Evolutionary conservation across 495 filamentous ascomycete species (phyloP), one percentile per base, ranked within the genome.

Genomic region (Lepraria neglecta): DNA sequence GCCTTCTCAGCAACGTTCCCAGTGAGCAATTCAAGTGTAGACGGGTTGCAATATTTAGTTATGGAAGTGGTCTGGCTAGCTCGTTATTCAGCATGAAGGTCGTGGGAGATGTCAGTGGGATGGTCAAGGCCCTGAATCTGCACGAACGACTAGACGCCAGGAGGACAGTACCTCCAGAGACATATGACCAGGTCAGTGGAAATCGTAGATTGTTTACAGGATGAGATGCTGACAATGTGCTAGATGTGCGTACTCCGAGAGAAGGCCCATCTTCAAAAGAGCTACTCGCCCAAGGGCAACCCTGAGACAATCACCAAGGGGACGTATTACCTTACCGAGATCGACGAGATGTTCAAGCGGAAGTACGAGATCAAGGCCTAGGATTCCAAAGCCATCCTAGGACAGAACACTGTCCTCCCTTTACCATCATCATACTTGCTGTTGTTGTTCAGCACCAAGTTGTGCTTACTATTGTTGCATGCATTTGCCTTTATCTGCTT

Each of bases 331-430:
- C 82, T 97, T 56, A 86, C 85, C 65, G 83, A 85, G 66, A 79
- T 98, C 42, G 92, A 98, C 67, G 90, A 91, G 68, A 95, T 96
- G 90, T 98, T 92, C 88, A 85, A 90, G 74, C 83, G 94, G 66
- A 81, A 79, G 64, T 97, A 98, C 77, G 79, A 80, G 62, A 74
- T 96, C 77, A 94, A 97, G 84, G 87, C 84, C 73, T 98, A 87
- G 78, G 67, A 12, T 6, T 30, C 17, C 21, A 27, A 10, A n/a
- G 51, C 40, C 19, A 1, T 28, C 15, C 15, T 9, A 42, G 14
- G 9, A 43, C 28, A 46, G 27, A 14, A 5, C 6, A 15, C 33
- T 30, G 28, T 35, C 5, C 30, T 54, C 51, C 51, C 14, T 54
- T 54, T 30, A 6, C 10, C 51, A 11, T 19, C 3, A 17, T 54